These are phyloP conservation scores for Cornus suecica DNA, from an alignment of 148 eudicot species.

Conservation along the genomic window DNA sequence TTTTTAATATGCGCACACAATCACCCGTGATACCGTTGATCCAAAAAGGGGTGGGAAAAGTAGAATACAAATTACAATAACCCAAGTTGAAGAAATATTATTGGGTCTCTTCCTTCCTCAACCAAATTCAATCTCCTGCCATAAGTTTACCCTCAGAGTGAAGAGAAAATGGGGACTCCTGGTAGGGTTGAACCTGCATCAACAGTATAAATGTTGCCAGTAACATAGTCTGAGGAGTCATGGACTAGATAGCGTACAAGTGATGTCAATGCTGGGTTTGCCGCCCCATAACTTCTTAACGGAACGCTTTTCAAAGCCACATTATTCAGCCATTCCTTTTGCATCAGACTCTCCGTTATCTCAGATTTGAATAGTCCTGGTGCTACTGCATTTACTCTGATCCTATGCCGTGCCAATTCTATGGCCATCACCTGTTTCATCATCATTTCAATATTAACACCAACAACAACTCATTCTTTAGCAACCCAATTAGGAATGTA, in stretches of 20 bases:
- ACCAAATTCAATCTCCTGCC: too few relatives aligned
- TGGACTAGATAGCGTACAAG: slow-evolving; percentile 33
- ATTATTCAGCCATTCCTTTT: slow-evolving; percentile 26
- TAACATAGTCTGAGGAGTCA: slow-evolving; percentile 29
- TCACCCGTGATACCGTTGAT: too few relatives aligned
- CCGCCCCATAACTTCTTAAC: slow-evolving; percentile 19
- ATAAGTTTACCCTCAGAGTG: slow-evolving; percentile 26
- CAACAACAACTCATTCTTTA: neutral
- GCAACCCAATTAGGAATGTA: neutral
- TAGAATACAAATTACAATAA: too few relatives aligned
- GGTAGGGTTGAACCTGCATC: slow-evolving; percentile 35
- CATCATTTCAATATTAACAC: neutral
- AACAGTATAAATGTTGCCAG: slow-evolving; percentile 37
- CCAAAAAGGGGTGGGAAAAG: too few relatives aligned
- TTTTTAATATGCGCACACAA: too few relatives aligned
- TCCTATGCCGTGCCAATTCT: slow-evolving; percentile 29
- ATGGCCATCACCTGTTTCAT: slow-evolving; percentile 28
- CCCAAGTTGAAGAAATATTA: too few relatives aligned
- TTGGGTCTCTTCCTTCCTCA: too few relatives aligned
- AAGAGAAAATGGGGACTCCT: slow-evolving; percentile 40
- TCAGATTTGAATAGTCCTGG: slow-evolving; percentile 40
- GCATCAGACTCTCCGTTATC: slow-evolving; percentile 27
- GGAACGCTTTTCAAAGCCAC: slow-evolving; percentile 26
- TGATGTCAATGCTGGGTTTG: slow-evolving; percentile 33
- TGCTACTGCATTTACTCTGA: slow-evolving; percentile 33